Conservation (phyloP, 495 filamentous ascomycete species). For the Annulohypoxylon stygium region DNA sequence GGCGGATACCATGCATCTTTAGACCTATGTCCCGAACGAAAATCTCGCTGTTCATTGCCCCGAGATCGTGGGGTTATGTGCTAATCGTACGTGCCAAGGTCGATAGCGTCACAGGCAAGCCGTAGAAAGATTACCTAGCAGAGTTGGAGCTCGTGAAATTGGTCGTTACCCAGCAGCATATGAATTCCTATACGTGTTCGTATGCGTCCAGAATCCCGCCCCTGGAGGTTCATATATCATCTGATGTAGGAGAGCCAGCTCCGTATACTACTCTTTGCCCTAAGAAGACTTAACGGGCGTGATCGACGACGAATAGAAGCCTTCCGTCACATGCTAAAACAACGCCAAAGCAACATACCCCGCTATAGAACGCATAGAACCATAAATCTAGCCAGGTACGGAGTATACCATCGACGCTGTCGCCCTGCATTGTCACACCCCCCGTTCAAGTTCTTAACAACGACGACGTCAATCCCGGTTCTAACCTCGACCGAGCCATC, state of each 20-base stretch:
- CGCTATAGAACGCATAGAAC: slow-evolving; percentile 17
- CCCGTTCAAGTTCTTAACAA: slow-evolving; percentile 1
- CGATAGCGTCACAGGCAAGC: slow-evolving; percentile 9
- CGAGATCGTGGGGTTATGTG: slow-evolving; percentile 47
- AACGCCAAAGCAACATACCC: slow-evolving; percentile 10
- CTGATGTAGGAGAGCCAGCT: background rate
- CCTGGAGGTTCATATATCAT: background rate
- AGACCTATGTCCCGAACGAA: slow-evolving; percentile 16
- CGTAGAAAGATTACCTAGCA: background rate
- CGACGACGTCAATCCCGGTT: slow-evolving; percentile 4
- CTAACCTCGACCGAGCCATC: slow-evolving; percentile 5
- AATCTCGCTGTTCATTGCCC: slow-evolving; percentile 40
- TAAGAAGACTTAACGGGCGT: background rate
- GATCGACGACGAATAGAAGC: slow-evolving; percentile 1
- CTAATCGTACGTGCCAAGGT: slow-evolving; percentile 22
- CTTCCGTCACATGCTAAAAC: slow-evolving; percentile 22
- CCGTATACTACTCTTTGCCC: background rate
- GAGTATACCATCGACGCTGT: background rate
- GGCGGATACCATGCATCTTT: slow-evolving; percentile 32
- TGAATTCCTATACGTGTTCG: background rate
- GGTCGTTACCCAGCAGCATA: background rate
- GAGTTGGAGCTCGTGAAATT: slow-evolving; percentile 17
- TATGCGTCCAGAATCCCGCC: background rate
- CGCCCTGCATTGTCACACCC: slow-evolving; percentile 14
- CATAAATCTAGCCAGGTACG: slow-evolving; percentile 16